Conservation (phyloP, 441 rosid species). For the Pelargonium fulgidum region DNA sequence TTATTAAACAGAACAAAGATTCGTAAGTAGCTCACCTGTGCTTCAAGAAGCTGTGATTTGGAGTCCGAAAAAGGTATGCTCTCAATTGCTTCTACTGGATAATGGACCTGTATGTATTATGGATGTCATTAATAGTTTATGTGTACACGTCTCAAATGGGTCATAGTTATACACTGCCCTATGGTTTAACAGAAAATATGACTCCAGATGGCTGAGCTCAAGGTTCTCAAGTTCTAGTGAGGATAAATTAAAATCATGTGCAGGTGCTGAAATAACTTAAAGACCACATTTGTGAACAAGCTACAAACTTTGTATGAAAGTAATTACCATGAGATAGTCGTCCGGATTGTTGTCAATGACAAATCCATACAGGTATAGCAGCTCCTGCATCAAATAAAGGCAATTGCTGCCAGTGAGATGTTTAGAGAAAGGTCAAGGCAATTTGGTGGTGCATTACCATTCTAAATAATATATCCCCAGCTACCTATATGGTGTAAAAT, state of each 20-base stretch:
- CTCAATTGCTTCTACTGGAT: conserved; percentile 76
- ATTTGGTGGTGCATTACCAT: not conserved
- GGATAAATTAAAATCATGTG: not conserved
- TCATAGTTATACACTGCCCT: not conserved
- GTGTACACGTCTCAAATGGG: conserved; percentile 5
- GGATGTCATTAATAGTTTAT: conserved; percentile 2
- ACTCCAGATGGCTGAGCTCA: not conserved
- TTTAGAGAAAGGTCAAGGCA: not conserved
- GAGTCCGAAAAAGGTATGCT: conserved; percentile 56
- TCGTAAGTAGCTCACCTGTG: conserved; percentile 48
- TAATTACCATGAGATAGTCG: conserved; percentile 80
- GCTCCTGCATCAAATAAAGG: conserved; percentile 47
- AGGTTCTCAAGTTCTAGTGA: not conserved
- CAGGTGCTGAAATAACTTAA: not conserved
- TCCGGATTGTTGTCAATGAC: conserved; percentile 74
- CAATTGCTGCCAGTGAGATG: conserved; percentile 10
- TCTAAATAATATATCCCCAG: not conserved
- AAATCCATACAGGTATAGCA: conserved; percentile 81
- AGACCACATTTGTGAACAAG: conserved; percentile 2
- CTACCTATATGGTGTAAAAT: too few relatives aligned
- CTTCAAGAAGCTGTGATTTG: conserved; percentile 74
- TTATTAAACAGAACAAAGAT: not conserved
- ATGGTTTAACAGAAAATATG: not conserved
- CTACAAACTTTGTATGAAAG: conserved; percentile 13
- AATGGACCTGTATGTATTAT: conserved; percentile 54